phyloP scores from a whole-genome alignment of 2,329 filamentous ascomycete genomes.

The Epichloe sp. region DNA sequence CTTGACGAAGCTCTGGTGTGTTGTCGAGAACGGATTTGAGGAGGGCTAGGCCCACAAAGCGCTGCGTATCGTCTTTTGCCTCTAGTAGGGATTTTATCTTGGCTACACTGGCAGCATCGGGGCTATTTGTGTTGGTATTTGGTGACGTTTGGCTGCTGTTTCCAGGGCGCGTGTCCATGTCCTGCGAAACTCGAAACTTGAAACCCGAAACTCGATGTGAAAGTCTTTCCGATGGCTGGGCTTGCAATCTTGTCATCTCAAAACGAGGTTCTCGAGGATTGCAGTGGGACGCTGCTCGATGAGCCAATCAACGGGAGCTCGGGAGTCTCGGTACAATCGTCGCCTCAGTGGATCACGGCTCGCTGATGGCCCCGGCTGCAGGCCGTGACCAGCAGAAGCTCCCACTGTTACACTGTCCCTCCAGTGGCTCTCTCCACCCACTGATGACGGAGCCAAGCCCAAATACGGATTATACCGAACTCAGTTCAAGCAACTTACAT shows the following conservation, averaged over 20 bases:
- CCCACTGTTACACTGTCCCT: neutral
- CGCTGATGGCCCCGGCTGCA: neutral
- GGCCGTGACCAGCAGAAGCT: neutral
- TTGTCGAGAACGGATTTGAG: slow-evolving; percentile 54
- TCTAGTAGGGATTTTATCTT: slow-evolving; percentile 43
- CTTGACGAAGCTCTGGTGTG: slow-evolving; percentile 34
- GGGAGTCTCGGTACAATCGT: neutral
- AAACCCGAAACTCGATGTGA: neutral
- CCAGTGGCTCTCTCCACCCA: no score
- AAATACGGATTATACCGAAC: neutral
- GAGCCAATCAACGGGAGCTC: neutral
- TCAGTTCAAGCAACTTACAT: neutral
- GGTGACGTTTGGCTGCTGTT: neutral
- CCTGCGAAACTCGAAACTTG: neutral
- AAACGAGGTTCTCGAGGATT: neutral
- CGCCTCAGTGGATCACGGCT: no score
- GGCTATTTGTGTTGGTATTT: neutral
- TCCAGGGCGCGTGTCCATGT: neutral
- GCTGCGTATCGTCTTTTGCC: slow-evolving; percentile 51
- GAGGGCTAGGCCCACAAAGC: slow-evolving; percentile 54
- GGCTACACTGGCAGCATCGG: slow-evolving; percentile 17
- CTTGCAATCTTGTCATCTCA: no score
- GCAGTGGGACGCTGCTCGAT: neutral
- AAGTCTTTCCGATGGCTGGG: neutral
- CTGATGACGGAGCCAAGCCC: neutral